Evolutionary conservation across 805 yeast genomes (phyloP).

Genomic region (Priceomyces carsonii): DNA sequence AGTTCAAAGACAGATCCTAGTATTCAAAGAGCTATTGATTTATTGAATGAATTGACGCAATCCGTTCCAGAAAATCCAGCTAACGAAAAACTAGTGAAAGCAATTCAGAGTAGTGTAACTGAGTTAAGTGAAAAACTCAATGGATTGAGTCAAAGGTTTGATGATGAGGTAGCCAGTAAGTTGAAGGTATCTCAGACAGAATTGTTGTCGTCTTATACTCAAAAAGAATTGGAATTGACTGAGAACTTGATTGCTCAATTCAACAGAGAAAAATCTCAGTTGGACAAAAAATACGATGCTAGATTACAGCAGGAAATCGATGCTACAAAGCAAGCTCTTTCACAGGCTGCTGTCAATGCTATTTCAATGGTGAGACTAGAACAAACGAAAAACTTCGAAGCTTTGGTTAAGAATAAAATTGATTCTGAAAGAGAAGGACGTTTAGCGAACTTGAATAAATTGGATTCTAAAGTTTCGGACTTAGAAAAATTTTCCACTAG

Average conservation of each 20-base stretch:
- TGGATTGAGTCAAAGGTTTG: conserved; percentile 33
- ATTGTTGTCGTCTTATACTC: conserved; percentile 38
- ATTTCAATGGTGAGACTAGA: conserved; percentile 65
- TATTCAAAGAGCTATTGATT: conserved; percentile 34
- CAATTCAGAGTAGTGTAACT: conserved; percentile 32
- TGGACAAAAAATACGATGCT: conserved; percentile 59
- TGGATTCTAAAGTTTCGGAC: conserved; percentile 53
- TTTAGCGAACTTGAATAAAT: conserved; percentile 63
- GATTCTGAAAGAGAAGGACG: conserved; percentile 68
- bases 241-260: conserved; percentile 60
- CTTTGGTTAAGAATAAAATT: conserved; percentile 28
- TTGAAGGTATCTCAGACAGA: conserved; percentile 40
- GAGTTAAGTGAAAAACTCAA: conserved; percentile 32
- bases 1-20: conserved; percentile 29
- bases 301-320: conserved; percentile 65
- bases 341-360: conserved; percentile 73
- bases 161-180: conserved; percentile 34
- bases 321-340: conserved; percentile 63
- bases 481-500: conserved; percentile 55
- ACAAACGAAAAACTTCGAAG: conserved; percentile 55
- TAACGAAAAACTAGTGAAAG: conserved; percentile 29
- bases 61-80: conserved; percentile 25
- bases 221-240: conserved; percentile 58
- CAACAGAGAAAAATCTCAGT: conserved; percentile 56
- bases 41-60: conserved; percentile 39